Percentiles rank a stretch among this genome's conserved stretches.
Conservation (phyloP, 2,329 filamentous ascomycete species). For the Chrysoporthe austroafricana region DNA sequence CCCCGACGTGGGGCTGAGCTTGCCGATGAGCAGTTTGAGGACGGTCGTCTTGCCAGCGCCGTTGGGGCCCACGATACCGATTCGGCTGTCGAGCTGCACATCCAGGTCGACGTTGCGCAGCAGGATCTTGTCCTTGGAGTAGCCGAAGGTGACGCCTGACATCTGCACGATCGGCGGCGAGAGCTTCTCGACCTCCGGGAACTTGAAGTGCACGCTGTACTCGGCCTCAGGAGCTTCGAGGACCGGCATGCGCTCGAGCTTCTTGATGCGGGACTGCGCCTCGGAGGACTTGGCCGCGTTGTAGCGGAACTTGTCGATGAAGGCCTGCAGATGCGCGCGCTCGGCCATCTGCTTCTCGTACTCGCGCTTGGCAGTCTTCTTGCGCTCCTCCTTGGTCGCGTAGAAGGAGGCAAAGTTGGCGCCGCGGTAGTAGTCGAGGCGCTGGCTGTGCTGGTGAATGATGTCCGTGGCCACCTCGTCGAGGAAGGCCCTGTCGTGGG, state of each 20-base stretch:
- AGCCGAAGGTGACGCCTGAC: constrained; percentile 89
- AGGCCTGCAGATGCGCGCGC: constrained; percentile 90
- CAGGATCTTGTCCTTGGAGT: constrained; percentile 76
- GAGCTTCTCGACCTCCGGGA: constrained; percentile 96
- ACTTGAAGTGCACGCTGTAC: constrained; percentile 95
- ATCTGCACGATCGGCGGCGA: constrained; percentile 98
- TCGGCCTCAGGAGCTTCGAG: constrained; percentile 88
- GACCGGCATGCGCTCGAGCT: constrained; percentile 94
- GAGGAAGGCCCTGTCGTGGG: constrained; percentile 97
- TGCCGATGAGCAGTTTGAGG: constrained; percentile 94
- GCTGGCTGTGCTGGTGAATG: constrained; percentile 95
- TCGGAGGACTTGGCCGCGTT: constrained; percentile 98
- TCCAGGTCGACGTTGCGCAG: constrained; percentile 89
- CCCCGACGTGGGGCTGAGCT: constrained; percentile 75
- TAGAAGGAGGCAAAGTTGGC: constrained; percentile 98
- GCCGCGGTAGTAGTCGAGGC: constrained; percentile 97
- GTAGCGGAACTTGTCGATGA: constrained; percentile 99
- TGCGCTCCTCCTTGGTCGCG: constrained; percentile 92
- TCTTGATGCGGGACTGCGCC: constrained; percentile 98
- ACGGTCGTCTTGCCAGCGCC: constrained; percentile 98
- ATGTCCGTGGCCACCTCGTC: constrained; percentile 99
- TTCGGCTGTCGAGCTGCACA: constrained; percentile 96
- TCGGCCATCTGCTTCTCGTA: constrained; percentile 98
- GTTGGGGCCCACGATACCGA: constrained; percentile 99
- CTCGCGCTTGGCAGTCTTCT: constrained; percentile 94